Evolutionary conservation across 2,329 filamentous ascomycete genomes (phyloP).

Genomic region (Sclerotinia minor): DNA sequence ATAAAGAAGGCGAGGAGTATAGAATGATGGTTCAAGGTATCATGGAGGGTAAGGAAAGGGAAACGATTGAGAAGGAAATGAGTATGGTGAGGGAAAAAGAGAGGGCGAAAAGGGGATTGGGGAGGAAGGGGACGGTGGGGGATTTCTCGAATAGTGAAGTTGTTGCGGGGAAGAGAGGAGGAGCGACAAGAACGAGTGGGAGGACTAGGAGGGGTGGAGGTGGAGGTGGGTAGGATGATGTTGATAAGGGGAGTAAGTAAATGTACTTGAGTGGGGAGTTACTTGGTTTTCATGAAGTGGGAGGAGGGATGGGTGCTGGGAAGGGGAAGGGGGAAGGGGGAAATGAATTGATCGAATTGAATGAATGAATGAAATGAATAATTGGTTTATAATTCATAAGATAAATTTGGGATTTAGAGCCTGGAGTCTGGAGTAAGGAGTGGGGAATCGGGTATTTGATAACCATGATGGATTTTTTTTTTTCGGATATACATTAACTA

Average conservation of each 20-base stretch:
- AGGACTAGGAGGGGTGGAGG: not conserved
- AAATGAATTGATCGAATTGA: too few relatives aligned
- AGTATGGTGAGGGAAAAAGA: conserved; percentile 29
- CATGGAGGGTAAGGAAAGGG: conserved; percentile 39
- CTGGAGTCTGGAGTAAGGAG: not conserved
- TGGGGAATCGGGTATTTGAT: not conserved
- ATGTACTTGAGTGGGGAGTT: too few relatives aligned
- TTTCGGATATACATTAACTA: not conserved
- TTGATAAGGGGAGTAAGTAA: too few relatives aligned
- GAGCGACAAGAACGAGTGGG: conserved; percentile 7
- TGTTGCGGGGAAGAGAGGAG: not conserved
- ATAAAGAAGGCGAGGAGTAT: conserved; percentile 38
- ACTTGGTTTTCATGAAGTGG: not conserved
- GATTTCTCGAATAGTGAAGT: not conserved
- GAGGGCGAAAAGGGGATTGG: conserved; percentile 1
- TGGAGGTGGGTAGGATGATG: too few relatives aligned
- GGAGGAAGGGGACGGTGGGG: conserved; percentile 10
- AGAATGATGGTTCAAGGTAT: conserved; percentile 38
- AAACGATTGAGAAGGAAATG: conserved; percentile 22
- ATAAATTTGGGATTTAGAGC: too few relatives aligned
- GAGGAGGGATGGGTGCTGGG: not conserved
- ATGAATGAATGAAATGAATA: not conserved
- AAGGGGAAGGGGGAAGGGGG: too few relatives aligned
- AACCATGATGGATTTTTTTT: not conserved
- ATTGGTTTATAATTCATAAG: not conserved